These are phyloP conservation scores for Candida andamanensis DNA, from an alignment of 805 yeast species.

Conservation along the genomic window DNA sequence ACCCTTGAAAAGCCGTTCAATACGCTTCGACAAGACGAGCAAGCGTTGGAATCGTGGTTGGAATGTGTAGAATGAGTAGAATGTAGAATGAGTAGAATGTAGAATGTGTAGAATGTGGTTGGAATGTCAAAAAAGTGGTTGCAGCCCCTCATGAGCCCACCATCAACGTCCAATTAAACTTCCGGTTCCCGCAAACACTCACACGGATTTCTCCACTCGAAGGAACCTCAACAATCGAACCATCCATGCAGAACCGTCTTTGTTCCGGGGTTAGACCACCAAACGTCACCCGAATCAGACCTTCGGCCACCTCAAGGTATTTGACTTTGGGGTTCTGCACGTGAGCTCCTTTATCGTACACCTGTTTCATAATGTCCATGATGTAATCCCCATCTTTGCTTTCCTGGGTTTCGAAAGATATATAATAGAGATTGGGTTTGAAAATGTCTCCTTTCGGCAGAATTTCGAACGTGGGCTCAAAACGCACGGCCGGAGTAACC, in stretches of 20 bases:
- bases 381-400: constrained; percentile 26
- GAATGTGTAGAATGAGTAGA: no score
- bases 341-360: constrained; percentile 55
- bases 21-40: no score
- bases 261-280: neutral
- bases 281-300: neutral
- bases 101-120: no score
- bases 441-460: constrained; percentile 54
- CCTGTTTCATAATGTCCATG: constrained; percentile 53
- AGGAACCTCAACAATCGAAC: constrained; percentile 41
- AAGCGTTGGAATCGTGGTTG: no score
- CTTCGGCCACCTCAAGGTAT: constrained; percentile 29
- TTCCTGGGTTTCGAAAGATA: constrained; percentile 39
- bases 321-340: constrained; percentile 42
- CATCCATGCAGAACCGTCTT: constrained; percentile 64
- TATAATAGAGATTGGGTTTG: constrained; percentile 38
- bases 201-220: constrained; percentile 11
- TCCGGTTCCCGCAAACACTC: constrained; percentile 2
- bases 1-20: no score
- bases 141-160: no score
- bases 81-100: no score
- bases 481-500: constrained; percentile 47
- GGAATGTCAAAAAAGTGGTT: no score
- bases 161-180: constrained; percentile 2
- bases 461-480: constrained; percentile 58